A percentile compares a stretch with the other conserved stretches of the same genome.
phyloP scores from a whole-genome alignment of 2,329 filamentous ascomycete species.

The Stachybotrys chlorohalonatus region DNA sequence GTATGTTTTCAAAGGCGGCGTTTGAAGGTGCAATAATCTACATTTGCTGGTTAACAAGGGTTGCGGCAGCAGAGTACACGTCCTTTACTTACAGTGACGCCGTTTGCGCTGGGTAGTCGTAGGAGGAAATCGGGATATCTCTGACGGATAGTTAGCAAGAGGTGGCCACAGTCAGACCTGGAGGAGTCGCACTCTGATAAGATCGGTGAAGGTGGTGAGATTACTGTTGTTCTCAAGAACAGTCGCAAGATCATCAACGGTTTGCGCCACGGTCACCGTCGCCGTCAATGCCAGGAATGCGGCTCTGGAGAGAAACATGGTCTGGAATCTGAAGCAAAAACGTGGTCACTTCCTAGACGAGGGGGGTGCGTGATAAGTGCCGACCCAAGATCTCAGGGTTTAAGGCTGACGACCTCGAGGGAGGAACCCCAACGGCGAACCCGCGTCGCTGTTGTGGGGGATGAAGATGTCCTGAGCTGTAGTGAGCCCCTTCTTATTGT shows the following conservation, averaged over 20 bases:
- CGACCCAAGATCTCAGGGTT: too few relatives aligned
- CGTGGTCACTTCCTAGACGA: neutral
- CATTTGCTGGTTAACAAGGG: neutral
- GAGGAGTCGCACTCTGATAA: constrained; percentile 28
- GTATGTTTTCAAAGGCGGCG: constrained; percentile 45
- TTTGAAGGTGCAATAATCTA: constrained; percentile 49
- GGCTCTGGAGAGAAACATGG: neutral
- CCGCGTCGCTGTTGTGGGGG: too few relatives aligned
- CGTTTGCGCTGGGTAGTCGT: constrained; percentile 31
- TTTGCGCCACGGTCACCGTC: constrained; percentile 2
- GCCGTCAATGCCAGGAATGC: neutral
- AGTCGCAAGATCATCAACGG: constrained; percentile 20
- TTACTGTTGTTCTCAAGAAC: constrained; percentile 29
- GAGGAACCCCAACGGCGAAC: too few relatives aligned
- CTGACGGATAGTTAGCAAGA: constrained; percentile 12
- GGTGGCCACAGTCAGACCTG: too few relatives aligned
- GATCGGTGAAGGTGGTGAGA: constrained; percentile 31
- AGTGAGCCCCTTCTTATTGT: too few relatives aligned
- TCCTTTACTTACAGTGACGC: constrained; percentile 30
- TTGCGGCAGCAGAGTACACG: neutral
- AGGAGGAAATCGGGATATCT: constrained; percentile 36
- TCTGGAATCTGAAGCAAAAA: neutral
- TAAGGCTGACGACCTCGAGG: too few relatives aligned
- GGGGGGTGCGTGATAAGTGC: neutral
- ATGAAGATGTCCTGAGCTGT: too few relatives aligned